phyloP scores from a whole-genome alignment of 129 eudicot species.

The Artemisia annua region DNA sequence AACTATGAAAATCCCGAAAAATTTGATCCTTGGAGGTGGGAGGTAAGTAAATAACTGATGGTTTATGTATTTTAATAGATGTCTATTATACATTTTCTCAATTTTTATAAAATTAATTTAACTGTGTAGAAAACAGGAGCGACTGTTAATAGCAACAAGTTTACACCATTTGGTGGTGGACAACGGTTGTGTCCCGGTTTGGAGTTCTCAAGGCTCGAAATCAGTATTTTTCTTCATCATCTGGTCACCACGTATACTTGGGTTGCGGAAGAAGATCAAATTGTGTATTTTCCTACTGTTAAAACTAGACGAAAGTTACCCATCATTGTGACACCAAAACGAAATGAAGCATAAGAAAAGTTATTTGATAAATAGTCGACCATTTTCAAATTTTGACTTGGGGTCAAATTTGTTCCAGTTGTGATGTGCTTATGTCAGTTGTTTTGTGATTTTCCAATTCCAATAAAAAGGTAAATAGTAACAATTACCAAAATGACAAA shows the following conservation, averaged over 20 bases:
- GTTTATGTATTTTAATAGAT: neutral
- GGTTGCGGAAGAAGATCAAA: constrained; percentile 78
- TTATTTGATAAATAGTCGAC: neutral
- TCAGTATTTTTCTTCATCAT: constrained; percentile 91
- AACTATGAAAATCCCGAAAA: constrained; percentile 75
- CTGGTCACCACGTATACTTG: constrained; percentile 83
- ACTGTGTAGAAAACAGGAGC: constrained; percentile 53
- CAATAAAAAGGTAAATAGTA: no score
- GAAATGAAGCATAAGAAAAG: neutral
- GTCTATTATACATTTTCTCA: neutral
- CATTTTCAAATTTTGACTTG: neutral
- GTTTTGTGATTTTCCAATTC: no score
- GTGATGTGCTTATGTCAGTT: no score
- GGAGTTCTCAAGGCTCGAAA: constrained; percentile 90
- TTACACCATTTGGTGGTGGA: constrained; percentile 98
- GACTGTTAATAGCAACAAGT: constrained; percentile 58
- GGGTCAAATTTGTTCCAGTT: no score
- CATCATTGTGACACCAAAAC: constrained; percentile 52
- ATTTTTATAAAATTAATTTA: neutral
- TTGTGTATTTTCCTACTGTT: constrained; percentile 83
- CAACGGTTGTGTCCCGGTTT: constrained; percentile 96
- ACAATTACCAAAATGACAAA: no score
- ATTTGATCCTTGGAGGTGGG: constrained; percentile 97
- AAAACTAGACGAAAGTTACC: constrained; percentile 82
- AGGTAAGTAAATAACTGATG: constrained; percentile 61